phyloP scores from a whole-genome alignment of 2,329 filamentous ascomycete genomes.

The Aspergillus hortae region DNA sequence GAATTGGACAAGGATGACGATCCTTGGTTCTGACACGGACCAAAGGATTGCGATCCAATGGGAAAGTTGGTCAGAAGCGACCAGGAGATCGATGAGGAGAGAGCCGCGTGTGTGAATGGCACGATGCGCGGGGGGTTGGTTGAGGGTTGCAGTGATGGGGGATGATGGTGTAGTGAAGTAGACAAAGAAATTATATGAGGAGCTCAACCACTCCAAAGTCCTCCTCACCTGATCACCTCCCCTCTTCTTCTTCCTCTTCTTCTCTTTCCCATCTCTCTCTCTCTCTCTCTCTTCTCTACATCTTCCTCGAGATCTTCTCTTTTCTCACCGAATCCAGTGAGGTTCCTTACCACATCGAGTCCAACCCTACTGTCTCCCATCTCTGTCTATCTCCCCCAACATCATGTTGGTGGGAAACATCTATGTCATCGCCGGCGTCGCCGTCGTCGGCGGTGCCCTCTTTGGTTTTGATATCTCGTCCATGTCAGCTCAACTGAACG shows the following conservation, averaged over 20 bases:
- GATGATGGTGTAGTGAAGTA: too few relatives aligned
- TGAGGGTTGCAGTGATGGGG: neutral
- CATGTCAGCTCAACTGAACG: conserved; percentile 31
- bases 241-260: neutral
- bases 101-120: neutral
- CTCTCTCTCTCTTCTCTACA: neutral
- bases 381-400: neutral
- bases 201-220: neutral
- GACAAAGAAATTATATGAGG: neutral
- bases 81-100: neutral
- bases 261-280: neutral
- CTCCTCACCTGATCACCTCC: neutral
- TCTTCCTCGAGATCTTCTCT: neutral
- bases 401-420: conserved; percentile 49
- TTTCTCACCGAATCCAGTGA: neutral
- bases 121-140: neutral
- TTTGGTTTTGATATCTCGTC: conserved; percentile 37
- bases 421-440: conserved; percentile 55
- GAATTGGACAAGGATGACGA: neutral
- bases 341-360: neutral
- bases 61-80: neutral
- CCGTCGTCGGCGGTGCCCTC: conserved; percentile 37
- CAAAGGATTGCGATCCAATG: neutral
- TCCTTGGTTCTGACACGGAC: neutral
- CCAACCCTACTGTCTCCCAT: neutral